These are phyloP conservation scores for Calycina marina DNA, from an alignment of 2,329 filamentous ascomycete genomes.

Conservation along the genomic window DNA sequence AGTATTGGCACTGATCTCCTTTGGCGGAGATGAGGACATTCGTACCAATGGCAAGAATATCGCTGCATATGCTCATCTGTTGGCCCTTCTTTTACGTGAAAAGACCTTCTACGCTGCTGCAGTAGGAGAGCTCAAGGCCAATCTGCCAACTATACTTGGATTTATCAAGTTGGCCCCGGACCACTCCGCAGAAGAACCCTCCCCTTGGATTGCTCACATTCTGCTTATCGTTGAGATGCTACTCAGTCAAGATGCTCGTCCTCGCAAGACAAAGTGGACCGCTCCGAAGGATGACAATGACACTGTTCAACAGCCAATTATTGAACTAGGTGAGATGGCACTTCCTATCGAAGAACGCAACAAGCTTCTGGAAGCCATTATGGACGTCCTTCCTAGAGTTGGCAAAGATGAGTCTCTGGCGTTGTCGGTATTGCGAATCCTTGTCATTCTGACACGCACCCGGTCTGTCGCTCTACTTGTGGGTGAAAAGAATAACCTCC, in stretches of 20 bases:
- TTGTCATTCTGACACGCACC: constrained; percentile 77
- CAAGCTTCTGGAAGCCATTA: constrained; percentile 60
- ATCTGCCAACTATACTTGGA: constrained; percentile 57
- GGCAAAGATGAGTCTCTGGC: constrained; percentile 79
- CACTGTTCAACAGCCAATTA: constrained; percentile 35
- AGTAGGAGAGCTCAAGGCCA: constrained; percentile 59
- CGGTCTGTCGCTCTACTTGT: constrained; percentile 60
- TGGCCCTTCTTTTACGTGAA: constrained; percentile 78
- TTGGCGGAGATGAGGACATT: constrained; percentile 44
- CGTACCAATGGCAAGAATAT: constrained; percentile 43
- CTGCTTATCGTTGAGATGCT: constrained; percentile 81
- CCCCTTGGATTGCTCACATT: constrained; percentile 84
- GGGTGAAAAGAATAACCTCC: constrained; percentile 78
- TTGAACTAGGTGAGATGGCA: constrained; percentile 44
- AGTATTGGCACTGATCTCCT: constrained; percentile 66
- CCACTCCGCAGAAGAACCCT: constrained; percentile 60
- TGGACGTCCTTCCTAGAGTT: constrained; percentile 72
- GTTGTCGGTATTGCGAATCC: constrained; percentile 64
- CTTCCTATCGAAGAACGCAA: constrained; percentile 51
- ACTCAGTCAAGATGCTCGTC: constrained; percentile 77
- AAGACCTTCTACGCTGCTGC: constrained; percentile 66
- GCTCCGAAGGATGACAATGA: constrained; percentile 35
- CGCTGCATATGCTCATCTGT: constrained; percentile 79
- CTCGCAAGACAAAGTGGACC: constrained; percentile 59
- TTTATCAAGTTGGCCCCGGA: constrained; percentile 63